These are phyloP conservation scores for Cyanophora paradoxa DNA, from an alignment of 78 protist genomes.

Conservation along the genomic window DNA sequence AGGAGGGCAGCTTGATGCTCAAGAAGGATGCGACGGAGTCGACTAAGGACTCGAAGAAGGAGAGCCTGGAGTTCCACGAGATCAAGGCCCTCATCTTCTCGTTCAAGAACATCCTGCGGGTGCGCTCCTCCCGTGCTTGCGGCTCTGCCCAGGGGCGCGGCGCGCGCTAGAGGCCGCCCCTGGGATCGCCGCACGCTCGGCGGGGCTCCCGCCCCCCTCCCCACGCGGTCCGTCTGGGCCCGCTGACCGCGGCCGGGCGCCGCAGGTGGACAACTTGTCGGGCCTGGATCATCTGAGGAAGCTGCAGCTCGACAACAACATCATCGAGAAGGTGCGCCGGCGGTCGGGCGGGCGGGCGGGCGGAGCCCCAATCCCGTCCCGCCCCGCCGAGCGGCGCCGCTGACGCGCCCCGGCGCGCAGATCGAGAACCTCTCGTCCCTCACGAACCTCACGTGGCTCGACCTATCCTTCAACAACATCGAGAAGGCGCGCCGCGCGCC, in stretches of 20 bases:
- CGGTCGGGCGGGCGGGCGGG: no score
- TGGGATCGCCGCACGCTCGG: no score
- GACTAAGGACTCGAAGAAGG: not conserved
- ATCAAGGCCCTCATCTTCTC: not conserved
- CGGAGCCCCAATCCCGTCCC: no score
- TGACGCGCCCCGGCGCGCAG: no score
- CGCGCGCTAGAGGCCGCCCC: no score
- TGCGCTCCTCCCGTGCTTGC: not conserved
- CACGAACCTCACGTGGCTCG: no score
- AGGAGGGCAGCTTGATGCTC: not conserved
- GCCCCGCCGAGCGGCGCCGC: no score
- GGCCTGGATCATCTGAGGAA: slow-evolving; percentile 6
- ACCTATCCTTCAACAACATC: slow-evolving; percentile 35
- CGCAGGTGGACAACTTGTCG: slow-evolving; percentile 21
- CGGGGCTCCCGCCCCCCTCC: no score
- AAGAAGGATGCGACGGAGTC: not conserved
- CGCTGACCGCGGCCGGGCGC: not conserved
- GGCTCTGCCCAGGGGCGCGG: not conserved
- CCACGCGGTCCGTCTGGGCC: no score
- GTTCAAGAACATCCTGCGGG: not conserved
- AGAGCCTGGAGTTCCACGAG: slow-evolving; percentile 9
- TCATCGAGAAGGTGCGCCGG: slow-evolving; percentile 18
- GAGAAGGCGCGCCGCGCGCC: no score
- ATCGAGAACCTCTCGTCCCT: no score
- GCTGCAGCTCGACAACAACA: slow-evolving; percentile 41